A percentile compares a stretch with the other conserved stretches of the same genome.
Evolutionary conservation across 2,329 filamentous ascomycete genomes (phyloP).

Genomic region (Kalaharituber pfeilii): DNA sequence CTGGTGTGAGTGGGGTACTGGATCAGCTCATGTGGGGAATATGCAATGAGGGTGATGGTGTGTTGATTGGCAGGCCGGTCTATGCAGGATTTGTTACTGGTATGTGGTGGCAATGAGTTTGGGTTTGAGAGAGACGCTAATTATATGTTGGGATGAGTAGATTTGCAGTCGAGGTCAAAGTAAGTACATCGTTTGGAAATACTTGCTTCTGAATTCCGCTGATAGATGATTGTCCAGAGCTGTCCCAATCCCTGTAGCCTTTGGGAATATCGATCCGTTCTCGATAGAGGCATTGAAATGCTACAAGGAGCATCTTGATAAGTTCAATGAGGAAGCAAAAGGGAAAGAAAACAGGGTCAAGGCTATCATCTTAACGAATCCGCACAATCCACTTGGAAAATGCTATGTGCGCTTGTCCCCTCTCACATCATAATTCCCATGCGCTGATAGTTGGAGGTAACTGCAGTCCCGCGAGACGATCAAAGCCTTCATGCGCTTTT

Average conservation of each 20-base stretch:
- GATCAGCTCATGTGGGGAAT: conserved; percentile 15
- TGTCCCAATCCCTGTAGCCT: conserved; percentile 30
- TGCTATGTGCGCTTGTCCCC: conserved; percentile 22
- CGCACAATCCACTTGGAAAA: conserved; percentile 25
- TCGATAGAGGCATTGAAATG: conserved; percentile 28
- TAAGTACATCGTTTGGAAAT: not conserved
- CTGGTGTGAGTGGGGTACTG: conserved; percentile 12
- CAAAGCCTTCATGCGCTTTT: conserved; percentile 30
- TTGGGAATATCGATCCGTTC: conserved; percentile 32
- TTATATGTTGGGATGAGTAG: not conserved
- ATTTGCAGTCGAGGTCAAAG: not conserved
- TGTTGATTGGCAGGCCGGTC: conserved; percentile 16
- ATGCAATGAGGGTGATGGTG: conserved; percentile 16
- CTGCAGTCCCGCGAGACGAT: conserved; percentile 19
- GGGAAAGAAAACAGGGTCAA: conserved; percentile 29
- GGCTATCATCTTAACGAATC: conserved; percentile 34
- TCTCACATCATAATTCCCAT: conserved; percentile 1
- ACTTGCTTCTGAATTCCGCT: not conserved
- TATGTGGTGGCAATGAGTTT: not conserved
- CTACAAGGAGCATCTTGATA: conserved; percentile 32
- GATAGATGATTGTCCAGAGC: not conserved
- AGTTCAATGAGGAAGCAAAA: conserved; percentile 27
- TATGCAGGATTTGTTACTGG: conserved; percentile 15
- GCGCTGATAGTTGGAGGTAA: not conserved
- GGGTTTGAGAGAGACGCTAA: too few species aligned